Base-by-base conservation (phyloP, 1,284 basidiomycete species). In the Xanthoconium separans region DNA sequence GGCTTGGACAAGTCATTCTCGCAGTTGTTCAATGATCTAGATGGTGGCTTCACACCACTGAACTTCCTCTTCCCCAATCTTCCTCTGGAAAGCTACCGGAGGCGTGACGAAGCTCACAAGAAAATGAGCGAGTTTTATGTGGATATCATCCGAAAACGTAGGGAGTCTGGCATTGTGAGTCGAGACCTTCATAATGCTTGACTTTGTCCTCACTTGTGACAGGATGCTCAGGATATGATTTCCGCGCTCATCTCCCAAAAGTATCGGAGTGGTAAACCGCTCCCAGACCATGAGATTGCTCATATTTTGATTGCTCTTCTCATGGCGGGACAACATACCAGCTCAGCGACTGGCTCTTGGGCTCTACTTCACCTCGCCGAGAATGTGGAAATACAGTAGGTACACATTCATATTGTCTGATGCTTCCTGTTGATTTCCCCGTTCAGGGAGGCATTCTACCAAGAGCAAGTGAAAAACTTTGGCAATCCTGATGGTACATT, bases 251-350 rank as follows among this genome's bases (percentile, higher is more conserved):
- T 89, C 75, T 80, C 86, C 60, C 91, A 95, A 69, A 83, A 77
- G 47, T 99, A 99, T 77, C 91, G 93, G 64, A 82, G 87, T 66
- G 97, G 97, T 46, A 79, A 83, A 40, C 69, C 79, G 1, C 81
- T 99, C 33, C 82, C 80, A 47, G 93, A 98, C 67, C 87, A 91
- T 60, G 95, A 98, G 72, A 90, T 99, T 58, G 94, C 97, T 0
- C 96, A 98, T 68, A 95, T 98, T 69, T 88, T 99, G 89, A 95
- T 95, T 62, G 93, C 93, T 20, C 80, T 95, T 44, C 84, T 96
- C 59, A 95, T 96, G 94, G 96, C 96, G 39, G 97, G 97, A 27
- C 97, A 99, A 75, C 97, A 99, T 76, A 99, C 97, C 0, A 93
- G 89, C 62, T 95, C 94, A 18, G 91, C 96, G 0, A 92, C 93